A percentile compares a stretch with the other conserved stretches of the same genome.
phyloP scores from a whole-genome alignment of 164 flowering plant species.

The Hamamelis virginiana region DNA sequence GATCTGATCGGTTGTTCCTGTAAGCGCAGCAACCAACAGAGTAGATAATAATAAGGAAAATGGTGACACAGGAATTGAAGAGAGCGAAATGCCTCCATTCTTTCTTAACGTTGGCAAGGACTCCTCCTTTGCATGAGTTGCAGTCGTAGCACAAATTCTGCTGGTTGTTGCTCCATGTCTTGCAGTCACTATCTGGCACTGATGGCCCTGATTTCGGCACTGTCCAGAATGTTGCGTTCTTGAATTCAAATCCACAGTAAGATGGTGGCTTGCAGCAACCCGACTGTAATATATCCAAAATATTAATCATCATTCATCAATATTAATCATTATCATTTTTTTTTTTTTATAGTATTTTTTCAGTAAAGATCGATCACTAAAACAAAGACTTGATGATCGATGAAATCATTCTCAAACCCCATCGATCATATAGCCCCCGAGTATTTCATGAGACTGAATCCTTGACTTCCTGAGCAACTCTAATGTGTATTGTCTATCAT shows the following conservation, averaged over 20 bases:
- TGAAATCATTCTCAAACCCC: no score
- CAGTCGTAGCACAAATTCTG: slow-evolving; percentile 45
- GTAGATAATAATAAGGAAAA: slow-evolving; percentile 25
- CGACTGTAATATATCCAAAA: slow-evolving; percentile 47
- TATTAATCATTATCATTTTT: no score
- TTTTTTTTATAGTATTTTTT: no score
- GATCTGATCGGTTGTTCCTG: slow-evolving; percentile 19
- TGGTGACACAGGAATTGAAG: slow-evolving; percentile 19
- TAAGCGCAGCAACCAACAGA: slow-evolving; percentile 29
- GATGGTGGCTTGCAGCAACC: slow-evolving; percentile 85
- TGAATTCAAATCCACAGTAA: slow-evolving; percentile 34
- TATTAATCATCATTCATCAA: no score
- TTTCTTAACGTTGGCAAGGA: slow-evolving; percentile 31
- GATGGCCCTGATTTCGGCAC: slow-evolving; percentile 23
- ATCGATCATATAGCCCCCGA: no score
- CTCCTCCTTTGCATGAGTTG: slow-evolving; percentile 52
- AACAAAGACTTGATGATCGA: background rate
- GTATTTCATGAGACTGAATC: no score
- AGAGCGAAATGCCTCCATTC: slow-evolving; percentile 36
- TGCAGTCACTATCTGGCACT: slow-evolving; percentile 43
- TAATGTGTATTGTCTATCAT: no score
- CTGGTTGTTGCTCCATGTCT: slow-evolving; percentile 52
- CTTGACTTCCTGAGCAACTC: no score
- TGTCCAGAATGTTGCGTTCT: slow-evolving; percentile 47
- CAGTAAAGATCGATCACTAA: no score